phyloP scores from a whole-genome alignment of 306 rosid species.

The Ochetophila trinervis region DNA sequence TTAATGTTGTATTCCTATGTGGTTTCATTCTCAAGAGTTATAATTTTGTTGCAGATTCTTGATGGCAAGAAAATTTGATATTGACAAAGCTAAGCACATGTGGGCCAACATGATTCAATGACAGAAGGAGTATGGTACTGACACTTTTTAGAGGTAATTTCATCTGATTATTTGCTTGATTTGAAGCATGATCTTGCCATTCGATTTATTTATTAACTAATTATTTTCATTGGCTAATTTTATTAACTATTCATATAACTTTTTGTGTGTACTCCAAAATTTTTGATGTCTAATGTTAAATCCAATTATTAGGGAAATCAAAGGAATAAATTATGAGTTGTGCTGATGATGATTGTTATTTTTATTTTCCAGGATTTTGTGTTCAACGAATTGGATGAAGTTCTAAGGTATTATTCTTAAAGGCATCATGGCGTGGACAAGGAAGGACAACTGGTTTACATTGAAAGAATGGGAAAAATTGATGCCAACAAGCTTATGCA shows the following conservation, averaged over 20 bases:
- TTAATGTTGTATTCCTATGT: constrained; percentile 1
- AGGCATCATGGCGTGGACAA: constrained; percentile 88
- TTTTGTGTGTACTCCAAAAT: neutral
- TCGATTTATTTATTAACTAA: neutral
- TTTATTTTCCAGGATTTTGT: constrained; percentile 61
- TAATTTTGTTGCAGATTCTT: constrained; percentile 57
- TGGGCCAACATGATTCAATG: constrained; percentile 93
- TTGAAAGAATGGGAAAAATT: constrained; percentile 84
- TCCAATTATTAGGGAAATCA: too few species aligned
- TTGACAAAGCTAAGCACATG: constrained; percentile 82
- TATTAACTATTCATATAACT: neutral
- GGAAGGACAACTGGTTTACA: constrained; percentile 87
- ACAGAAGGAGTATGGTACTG: constrained; percentile 82
- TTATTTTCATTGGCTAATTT: neutral
- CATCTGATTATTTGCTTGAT: neutral
- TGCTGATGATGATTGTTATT: neutral
- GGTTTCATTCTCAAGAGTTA: constrained; percentile 6
- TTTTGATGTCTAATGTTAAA: neutral
- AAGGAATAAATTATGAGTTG: too few species aligned
- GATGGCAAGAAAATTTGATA: constrained; percentile 90
- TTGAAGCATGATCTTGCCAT: neutral
- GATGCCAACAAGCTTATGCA: constrained; percentile 76
- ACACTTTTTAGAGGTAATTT: constrained; percentile 72
- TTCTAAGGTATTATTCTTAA: constrained; percentile 74
- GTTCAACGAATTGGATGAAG: constrained; percentile 68